Percentiles rank a stretch among this genome's conserved stretches.
phyloP scores from a whole-genome alignment of 2,329 filamentous ascomycete genomes.

The Ceratocystis destructans region DNA sequence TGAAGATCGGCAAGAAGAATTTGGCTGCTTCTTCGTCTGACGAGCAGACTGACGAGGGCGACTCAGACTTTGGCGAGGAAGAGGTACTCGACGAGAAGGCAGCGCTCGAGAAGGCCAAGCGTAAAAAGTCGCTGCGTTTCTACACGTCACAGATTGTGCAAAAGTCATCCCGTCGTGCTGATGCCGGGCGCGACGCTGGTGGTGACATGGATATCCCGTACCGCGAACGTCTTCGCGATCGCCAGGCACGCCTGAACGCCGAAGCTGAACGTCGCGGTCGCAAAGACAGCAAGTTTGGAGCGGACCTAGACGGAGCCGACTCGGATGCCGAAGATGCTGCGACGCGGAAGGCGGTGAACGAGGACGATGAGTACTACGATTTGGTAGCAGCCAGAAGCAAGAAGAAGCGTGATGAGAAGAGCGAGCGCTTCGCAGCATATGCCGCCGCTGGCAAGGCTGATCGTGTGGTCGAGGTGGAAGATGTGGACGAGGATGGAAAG shows the following conservation, averaged over 20 bases:
- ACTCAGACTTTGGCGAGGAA: constrained; percentile 91
- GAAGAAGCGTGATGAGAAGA: constrained; percentile 62
- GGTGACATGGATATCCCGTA: constrained; percentile 77
- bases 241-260: constrained; percentile 73
- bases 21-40: constrained; percentile 26
- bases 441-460: constrained; percentile 50
- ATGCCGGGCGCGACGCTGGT: constrained; percentile 57
- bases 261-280: constrained; percentile 75
- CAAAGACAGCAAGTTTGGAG: constrained; percentile 46
- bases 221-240: constrained; percentile 73
- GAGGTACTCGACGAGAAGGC: constrained; percentile 61
- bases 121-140: constrained; percentile 88
- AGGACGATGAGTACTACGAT: constrained; percentile 78
- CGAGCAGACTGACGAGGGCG: constrained; percentile 40
- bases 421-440: constrained; percentile 40
- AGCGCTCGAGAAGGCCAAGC: constrained; percentile 72
- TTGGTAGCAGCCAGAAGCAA: constrained; percentile 59
- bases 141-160: constrained; percentile 97
- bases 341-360: constrained; percentile 39
- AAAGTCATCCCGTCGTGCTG: constrained; percentile 74
- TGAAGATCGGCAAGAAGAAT: constrained; percentile 35
- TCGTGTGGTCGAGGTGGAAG: constrained; percentile 50
- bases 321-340: constrained; percentile 17
- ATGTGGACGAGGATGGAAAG: constrained; percentile 71
- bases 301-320: constrained; percentile 54